Percentiles rank a stretch among this genome's conserved stretches.
These are phyloP conservation scores for Kodamaea sp. DNA, from an alignment of 1,139 yeast species.

Conservation along the genomic window DNA sequence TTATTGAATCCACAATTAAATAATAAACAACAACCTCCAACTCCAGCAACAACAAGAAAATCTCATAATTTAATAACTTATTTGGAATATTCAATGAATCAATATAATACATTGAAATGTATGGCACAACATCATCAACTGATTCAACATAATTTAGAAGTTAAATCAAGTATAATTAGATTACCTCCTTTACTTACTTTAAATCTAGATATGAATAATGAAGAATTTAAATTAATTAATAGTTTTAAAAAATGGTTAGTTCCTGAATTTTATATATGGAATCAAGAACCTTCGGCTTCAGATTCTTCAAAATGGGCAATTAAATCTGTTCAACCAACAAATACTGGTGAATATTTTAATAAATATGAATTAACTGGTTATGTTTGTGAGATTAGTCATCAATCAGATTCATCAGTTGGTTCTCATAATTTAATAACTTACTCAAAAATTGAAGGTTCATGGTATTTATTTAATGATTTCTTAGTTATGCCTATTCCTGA, in stretches of 20 bases:
- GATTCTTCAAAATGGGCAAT: slow-evolving; percentile 22
- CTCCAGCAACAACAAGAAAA: slow-evolving; percentile 17
- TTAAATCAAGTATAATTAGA: slow-evolving; percentile 44
- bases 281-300: slow-evolving; percentile 15
- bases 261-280: slow-evolving; percentile 51
- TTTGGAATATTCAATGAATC: slow-evolving; percentile 22
- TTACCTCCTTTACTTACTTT: slow-evolving; percentile 68
- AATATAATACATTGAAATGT: slow-evolving; percentile 16
- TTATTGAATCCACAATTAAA: slow-evolving; percentile 16
- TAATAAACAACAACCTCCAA: slow-evolving; percentile 8
- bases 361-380: slow-evolving; percentile 63
- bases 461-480: slow-evolving; percentile 92
- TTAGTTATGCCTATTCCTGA: slow-evolving; percentile 76
- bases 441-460: slow-evolving; percentile 50
- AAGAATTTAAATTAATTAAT: slow-evolving; percentile 39
- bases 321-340: slow-evolving; percentile 23
- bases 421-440: slow-evolving; percentile 59
- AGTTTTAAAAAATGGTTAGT: slow-evolving; percentile 55
- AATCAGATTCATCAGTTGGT: slow-evolving; percentile 43
- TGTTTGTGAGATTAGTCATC: slow-evolving; percentile 65
- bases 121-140: slow-evolving; percentile 13
- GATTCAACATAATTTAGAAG: slow-evolving; percentile 49
- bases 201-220: slow-evolving; percentile 51
- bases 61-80: slow-evolving; percentile 21
- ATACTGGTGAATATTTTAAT: slow-evolving; percentile 19